Evolutionary conservation across 441 rosid species (phyloP).

Genomic region (Francoa sonchifolia): DNA sequence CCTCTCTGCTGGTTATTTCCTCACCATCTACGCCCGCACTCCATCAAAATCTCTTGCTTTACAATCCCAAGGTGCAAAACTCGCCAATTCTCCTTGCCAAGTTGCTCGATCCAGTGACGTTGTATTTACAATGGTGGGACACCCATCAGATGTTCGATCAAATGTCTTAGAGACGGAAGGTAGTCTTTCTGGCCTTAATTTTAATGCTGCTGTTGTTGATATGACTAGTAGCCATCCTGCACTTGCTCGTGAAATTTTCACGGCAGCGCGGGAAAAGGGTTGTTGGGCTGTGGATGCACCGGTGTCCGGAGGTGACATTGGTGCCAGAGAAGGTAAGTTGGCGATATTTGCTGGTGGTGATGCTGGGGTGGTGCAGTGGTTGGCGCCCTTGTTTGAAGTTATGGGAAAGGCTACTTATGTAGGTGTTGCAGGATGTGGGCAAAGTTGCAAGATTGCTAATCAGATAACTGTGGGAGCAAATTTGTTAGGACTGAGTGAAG

Average conservation of each 20-base stretch:
- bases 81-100: constrained; percentile 29
- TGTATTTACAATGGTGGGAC: constrained; percentile 69
- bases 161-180: constrained; percentile 38
- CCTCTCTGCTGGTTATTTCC: constrained; percentile 51
- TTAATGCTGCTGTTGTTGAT: constrained; percentile 50
- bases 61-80: constrained; percentile 45
- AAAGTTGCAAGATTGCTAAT: constrained; percentile 67
- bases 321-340: constrained; percentile 58
- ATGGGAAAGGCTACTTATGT: constrained; percentile 54
- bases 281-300: constrained; percentile 73
- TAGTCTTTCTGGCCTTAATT: constrained; percentile 41
- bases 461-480: constrained; percentile 62
- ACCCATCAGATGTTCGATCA: constrained; percentile 59
- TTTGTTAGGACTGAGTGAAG: constrained; percentile 65
- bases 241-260: constrained; percentile 48
- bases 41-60: constrained; percentile 41
- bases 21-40: constrained; percentile 54
- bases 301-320: constrained; percentile 59
- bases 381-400: constrained; percentile 35
- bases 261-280: constrained; percentile 26
- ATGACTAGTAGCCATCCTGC: constrained; percentile 54
- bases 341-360: constrained; percentile 65
- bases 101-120: constrained; percentile 41
- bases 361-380: constrained; percentile 38
- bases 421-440: constrained; percentile 71